Base-by-base conservation (phyloP, 2,329 filamentous ascomycete species). In the Proliferodiscus dingleyae region DNA sequence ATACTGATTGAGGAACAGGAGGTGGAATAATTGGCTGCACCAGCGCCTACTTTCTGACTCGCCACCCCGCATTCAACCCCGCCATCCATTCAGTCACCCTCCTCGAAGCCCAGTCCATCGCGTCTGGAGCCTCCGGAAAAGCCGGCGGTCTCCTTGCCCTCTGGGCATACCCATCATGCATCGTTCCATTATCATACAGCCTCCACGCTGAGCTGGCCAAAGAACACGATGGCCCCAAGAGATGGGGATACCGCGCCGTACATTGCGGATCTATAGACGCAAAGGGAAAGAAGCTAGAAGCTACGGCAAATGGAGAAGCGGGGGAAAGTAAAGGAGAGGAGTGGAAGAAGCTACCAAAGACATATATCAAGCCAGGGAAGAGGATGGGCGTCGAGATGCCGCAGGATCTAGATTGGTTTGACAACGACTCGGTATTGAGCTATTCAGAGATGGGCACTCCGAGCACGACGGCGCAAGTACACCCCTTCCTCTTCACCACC, bases 1-100 rank as follows among this genome's bases (percentile, higher is more conserved):
- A 37, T 18, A 18, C 5, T 39, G 9, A 21, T n/a, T 3, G n/a
- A 15, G 5, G 10, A 16, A 34, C 24, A 64, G 61, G 91, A 56
- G 91, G 89, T 56, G 91, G 91, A 58, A 89, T 97, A 53, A 95
- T 97, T 59, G 93, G 93, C 61, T 85, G 82, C 64, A 93, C 88
- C 40, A 89, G 87, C 4, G 90, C 91, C 47, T 97, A 97, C 67
- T 97, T 83, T 62, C 73, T 97, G 34, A 93, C 89, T 2, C 83
- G 87, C 53, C 90, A 97, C 64, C 82, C 87, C 22, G 81, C 78
- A 23, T 97, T 87, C 70, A 77, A 93, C 64, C 81, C 83, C 33
- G 68, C 77, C 18, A 77, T 79, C 43, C 87, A 95, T 64, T 83
- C 74, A 43, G 84, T 97, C 59, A 95, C 87, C 1, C 73, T 98